Evolutionary conservation across 1,284 basidiomycete species (phyloP), one percentile per base, ranked within the genome.

Genomic region (Chalciporus sp.): DNA sequence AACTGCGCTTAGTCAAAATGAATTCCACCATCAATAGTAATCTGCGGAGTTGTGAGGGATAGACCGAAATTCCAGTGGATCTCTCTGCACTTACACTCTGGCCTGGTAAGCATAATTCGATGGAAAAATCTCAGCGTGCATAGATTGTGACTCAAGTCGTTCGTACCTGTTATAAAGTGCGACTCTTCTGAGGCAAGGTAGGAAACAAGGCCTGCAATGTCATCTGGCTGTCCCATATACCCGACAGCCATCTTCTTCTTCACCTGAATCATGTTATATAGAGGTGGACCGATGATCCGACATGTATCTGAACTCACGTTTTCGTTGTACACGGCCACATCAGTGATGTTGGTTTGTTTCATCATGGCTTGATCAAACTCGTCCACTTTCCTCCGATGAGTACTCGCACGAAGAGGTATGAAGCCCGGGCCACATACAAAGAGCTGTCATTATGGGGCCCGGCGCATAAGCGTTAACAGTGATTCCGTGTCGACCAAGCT

Each of bases 141-240:
- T 42, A 7, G 41, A 41, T n/a, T 16, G 14, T 35, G 16, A 14
- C 16, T 16, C 7, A 14, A 31, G 29, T 31, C 29, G 10, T 7
- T 17, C 54, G 35, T 42, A 39, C 53, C 53, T 27, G 54, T 56
- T 17, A 56, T 31, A 33, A 56, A 56, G 46, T 56, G 47, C 3
- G 53, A 53, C 35, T 56, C 46, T 40, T 49, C 42, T 6, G 44
- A 44, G 19, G 54, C 29, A 10, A 56, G 53, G 12, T 56, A 56
- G 11, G 55, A 49, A 20, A 56, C 42, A 27, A 49, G 28, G 28
- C 47, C 56, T 16, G 54, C 53, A 5, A 55, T 40, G 27, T 56
- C 42, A 37, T 56, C 53, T 16, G 55, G 20, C 17, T 49, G 23
- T 20, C 54, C 55, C 37, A 50, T 29, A 7, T 49, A 43, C 23